Evolutionary conservation across 768 basidiomycete genomes (phyloP).

Genomic region (Termitomyces heimii): DNA sequence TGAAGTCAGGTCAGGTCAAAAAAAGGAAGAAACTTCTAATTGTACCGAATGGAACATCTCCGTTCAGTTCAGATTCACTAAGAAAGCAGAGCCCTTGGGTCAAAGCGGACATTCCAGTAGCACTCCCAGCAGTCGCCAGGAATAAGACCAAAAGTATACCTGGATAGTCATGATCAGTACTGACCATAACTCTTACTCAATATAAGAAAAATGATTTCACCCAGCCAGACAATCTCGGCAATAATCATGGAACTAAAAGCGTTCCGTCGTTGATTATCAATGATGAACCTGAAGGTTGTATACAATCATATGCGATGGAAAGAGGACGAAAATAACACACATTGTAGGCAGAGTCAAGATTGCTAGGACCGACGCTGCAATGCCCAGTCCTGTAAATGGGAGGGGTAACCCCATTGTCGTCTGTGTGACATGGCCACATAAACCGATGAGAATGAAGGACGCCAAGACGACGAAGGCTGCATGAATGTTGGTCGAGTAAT

Average conservation of each 20-base stretch:
- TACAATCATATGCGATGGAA: background rate
- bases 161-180: conserved; percentile 10
- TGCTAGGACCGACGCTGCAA: conserved; percentile 30
- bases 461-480: conserved; percentile 16
- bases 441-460: conserved; percentile 20
- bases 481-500: background rate
- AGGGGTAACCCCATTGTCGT: conserved; percentile 17
- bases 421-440: conserved; percentile 17
- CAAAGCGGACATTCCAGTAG: conserved; percentile 18
- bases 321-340: conserved; percentile 20
- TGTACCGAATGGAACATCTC: background rate
- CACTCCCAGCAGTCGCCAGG: conserved; percentile 31
- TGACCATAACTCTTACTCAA: background rate
- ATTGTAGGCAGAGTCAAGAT: conserved; percentile 32
- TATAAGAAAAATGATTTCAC: conserved; percentile 22
- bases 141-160: conserved; percentile 41
- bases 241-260: conserved; percentile 32
- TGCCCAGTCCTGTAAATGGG: conserved; percentile 25
- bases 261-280: conserved; percentile 28
- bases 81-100: conserved; percentile 7
- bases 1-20: background rate
- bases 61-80: background rate
- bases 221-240: conserved; percentile 32
- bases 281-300: conserved; percentile 19
- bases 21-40: background rate